A percentile compares a stretch with the other conserved stretches of the same genome.
phyloP scores from a whole-genome alignment of 108 stramenopile species.

The Stephanodiscus minutulus region DNA sequence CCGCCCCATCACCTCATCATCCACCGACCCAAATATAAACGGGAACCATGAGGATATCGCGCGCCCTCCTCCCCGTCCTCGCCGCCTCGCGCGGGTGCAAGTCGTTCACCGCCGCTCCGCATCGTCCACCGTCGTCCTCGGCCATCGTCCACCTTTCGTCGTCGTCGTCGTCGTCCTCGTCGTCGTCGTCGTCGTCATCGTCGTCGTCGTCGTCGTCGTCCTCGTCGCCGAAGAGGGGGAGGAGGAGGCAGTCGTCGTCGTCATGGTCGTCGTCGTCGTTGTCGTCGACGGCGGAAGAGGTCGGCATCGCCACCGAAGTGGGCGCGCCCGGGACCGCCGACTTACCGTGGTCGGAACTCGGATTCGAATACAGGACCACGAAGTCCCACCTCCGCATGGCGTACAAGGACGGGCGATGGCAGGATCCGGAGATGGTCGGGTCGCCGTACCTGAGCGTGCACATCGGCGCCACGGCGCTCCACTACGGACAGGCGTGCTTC shows the following conservation, averaged over 20 bases:
- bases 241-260: not conserved
- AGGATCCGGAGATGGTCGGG: conserved; percentile 68
- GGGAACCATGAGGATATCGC: no score
- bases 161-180: conserved; percentile 16
- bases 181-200: not conserved
- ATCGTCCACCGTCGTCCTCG: no score
- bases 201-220: not conserved
- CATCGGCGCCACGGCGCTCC: conserved; percentile 96
- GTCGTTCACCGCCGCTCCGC: no score
- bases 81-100: no score
- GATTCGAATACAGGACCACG: conserved; percentile 95
- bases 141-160: conserved; percentile 19
- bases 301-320: conserved; percentile 1
- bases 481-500: conserved; percentile 98
- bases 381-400: conserved; percentile 83
- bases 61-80: no score
- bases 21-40: no score
- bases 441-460: conserved; percentile 91
- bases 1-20: no score
- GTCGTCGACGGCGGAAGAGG: conserved; percentile 20
- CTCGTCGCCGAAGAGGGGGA: not conserved
- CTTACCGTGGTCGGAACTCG: conserved; percentile 92
- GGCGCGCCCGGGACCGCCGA: conserved; percentile 80
- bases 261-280: conserved; percentile 4
- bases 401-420: conserved; percentile 85